Evolutionary conservation across 371 early-diverging fungal species (phyloP), one percentile per base, ranked within the genome.

Genomic region (Dipsacomyces acuminosporus): DNA sequence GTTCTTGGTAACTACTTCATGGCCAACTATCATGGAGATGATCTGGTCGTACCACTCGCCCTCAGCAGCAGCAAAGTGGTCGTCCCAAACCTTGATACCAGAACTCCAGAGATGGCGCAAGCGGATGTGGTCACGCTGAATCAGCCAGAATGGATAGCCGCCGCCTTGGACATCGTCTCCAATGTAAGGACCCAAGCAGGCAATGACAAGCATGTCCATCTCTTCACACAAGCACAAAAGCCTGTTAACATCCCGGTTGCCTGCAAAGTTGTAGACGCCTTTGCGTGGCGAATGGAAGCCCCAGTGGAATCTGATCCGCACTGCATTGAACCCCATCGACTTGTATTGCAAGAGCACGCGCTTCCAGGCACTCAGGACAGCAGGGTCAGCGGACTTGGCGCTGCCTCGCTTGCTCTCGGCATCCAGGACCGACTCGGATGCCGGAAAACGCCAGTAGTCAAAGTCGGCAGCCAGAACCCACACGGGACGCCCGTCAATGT

Each of bases 301-400:
- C 93, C 93, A 93, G 61, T 90, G 88, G 70, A 93, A 90, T 62
- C 89, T 88, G 52, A 93, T 87, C n/a, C 91, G 82, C 57, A 93
- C 83, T 17, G 86, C 76, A 61, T 88, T 90, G 35, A 90, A 76
- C 2, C 91, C 91, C 19, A 80, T 76, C 1, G 82, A 74, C 34
- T 82, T 82, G 75, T 83, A 85, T 65, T 84, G 83, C 56, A 80
- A 78, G 33, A 89, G 74, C 46, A 79, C 70, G 11, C 65, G 65
- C 38, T 56, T 41, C 76, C 78, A 76, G 43, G 54, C 40, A 35
- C 20, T 20, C 30, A 47, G 30, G 17, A 30, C 41, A 8, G 51
- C 50, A 3, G 17, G 15, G 13, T 51, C 53, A 30, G 30, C 45
- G n/a, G 24, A 18, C 38, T n/a, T 34, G 19, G 14, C 58, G 21